Evolutionary conservation across 2,329 filamentous ascomycete species (phyloP).

Genomic region (Pseudopithomyces chartarum): DNA sequence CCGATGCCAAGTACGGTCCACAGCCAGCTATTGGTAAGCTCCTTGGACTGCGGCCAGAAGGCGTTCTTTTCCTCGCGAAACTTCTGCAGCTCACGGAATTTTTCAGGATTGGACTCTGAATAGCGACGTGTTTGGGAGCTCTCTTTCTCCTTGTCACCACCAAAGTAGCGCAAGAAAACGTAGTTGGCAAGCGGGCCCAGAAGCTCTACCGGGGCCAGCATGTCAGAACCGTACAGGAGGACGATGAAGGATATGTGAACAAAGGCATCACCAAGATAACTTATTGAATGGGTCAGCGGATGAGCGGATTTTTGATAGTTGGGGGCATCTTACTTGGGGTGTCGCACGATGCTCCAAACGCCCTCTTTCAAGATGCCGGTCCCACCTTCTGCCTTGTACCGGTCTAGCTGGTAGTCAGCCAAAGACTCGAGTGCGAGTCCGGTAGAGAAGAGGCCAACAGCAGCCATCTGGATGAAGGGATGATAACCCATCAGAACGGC

Average conservation of each 20-base stretch:
- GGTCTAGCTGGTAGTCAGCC: conserved; percentile 61
- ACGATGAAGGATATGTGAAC: conserved; percentile 65
- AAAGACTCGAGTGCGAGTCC: conserved; percentile 62
- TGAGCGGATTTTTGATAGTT: background rate
- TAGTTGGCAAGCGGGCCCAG: conserved; percentile 64
- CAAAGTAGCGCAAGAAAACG: conserved; percentile 60
- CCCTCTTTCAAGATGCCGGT: conserved; percentile 57
- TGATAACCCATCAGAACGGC: conserved; percentile 45
- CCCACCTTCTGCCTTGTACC: conserved; percentile 53
- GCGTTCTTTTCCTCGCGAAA: conserved; percentile 62
- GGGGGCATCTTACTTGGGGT: conserved; percentile 63
- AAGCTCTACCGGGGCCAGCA: conserved; percentile 60
- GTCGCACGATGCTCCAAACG: conserved; percentile 65
- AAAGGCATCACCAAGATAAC: conserved; percentile 65
- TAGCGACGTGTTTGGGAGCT: conserved; percentile 59
- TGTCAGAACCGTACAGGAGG: conserved; percentile 59
- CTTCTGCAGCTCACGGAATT: conserved; percentile 58
- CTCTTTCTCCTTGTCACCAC: conserved; percentile 63
- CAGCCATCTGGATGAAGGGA: conserved; percentile 43
- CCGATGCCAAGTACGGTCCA: conserved; percentile 60
- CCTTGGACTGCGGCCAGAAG: conserved; percentile 61
- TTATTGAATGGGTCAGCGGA: conserved; percentile 29
- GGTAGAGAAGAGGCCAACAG: conserved; percentile 61
- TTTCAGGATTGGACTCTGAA: conserved; percentile 54
- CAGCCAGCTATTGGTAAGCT: conserved; percentile 61